Evolutionary conservation across 2,329 filamentous ascomycete genomes (phyloP).

Genomic region (Claviceps monticola): DNA sequence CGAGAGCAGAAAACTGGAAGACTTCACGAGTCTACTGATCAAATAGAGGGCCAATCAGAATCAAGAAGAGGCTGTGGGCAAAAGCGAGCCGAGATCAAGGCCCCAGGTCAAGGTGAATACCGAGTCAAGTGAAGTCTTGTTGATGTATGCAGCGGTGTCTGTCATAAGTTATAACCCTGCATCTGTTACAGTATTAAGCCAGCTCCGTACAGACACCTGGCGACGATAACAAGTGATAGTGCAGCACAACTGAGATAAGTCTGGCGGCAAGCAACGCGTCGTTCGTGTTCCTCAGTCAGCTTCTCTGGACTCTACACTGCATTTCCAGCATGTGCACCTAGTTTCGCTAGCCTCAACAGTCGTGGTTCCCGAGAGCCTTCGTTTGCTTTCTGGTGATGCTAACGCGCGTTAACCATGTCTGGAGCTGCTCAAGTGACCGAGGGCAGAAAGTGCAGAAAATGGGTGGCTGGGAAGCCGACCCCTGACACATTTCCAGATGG

Average conservation of each 20-base stretch:
- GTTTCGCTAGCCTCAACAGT: neutral
- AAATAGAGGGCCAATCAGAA: neutral
- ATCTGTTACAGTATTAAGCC: neutral
- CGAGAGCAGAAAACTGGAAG: neutral
- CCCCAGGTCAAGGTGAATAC: neutral
- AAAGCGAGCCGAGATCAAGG: neutral
- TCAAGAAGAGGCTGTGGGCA: neutral
- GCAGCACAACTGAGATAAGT: neutral
- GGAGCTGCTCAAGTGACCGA: neutral
- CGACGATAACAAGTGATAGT: slow-evolving; percentile 15
- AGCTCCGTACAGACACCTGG: slow-evolving; percentile 15
- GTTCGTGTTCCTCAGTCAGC: too few relatives aligned
- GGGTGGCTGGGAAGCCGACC: slow-evolving; percentile 1
- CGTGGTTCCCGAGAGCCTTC: neutral
- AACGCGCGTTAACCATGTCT: neutral
- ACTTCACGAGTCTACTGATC: neutral
- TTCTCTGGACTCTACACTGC: neutral
- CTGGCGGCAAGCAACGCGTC: neutral
- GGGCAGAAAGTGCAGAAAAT: neutral
- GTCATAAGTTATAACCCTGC: too few relatives aligned
- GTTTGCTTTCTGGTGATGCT: neutral
- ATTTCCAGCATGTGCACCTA: neutral
- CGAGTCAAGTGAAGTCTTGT: neutral
- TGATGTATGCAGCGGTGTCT: neutral
- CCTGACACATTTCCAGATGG: neutral